Evolutionary conservation across 306 rosid species (phyloP).

Genomic region (Pachyrhizus erosus): DNA sequence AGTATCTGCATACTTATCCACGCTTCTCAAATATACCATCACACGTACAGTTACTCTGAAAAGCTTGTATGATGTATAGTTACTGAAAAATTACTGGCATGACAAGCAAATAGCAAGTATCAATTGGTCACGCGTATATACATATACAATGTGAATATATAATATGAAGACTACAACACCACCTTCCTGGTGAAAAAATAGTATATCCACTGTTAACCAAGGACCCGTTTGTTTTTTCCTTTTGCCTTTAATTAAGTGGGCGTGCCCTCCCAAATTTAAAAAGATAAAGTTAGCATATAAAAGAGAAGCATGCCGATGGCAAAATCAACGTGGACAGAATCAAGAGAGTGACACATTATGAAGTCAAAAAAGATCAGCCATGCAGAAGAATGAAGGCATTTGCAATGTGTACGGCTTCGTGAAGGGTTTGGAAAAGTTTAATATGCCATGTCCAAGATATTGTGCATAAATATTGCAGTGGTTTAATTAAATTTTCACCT

Average conservation of each 20-base stretch:
- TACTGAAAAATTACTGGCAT: not conserved
- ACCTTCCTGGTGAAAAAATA: constrained; percentile 8
- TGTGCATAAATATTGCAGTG: not conserved
- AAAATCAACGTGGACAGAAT: constrained; percentile 41
- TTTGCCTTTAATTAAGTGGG: constrained; percentile 47
- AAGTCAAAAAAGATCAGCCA: constrained; percentile 46
- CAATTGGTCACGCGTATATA: not conserved
- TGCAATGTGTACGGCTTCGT: constrained; percentile 3
- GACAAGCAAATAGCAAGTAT: not conserved
- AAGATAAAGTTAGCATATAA: constrained; percentile 36
- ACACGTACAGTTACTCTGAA: not conserved
- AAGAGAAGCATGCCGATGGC: constrained; percentile 42
- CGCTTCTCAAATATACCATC: not conserved
- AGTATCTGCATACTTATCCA: not conserved
- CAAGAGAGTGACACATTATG: constrained; percentile 35
- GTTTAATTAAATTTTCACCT: not conserved
- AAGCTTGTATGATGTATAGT: not conserved
- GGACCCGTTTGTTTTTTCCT: constrained; percentile 15
- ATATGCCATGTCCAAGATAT: constrained; percentile 14
- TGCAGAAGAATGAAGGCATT: constrained; percentile 19
- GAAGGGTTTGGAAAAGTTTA: constrained; percentile 20
- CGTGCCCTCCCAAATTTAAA: constrained; percentile 42
- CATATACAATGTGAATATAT: not conserved
- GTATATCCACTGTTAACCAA: constrained; percentile 36
- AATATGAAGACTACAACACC: constrained; percentile 12